Evolutionary conservation across 345 rosid species (phyloP).

Genomic region (Bruguiera parviflora): DNA sequence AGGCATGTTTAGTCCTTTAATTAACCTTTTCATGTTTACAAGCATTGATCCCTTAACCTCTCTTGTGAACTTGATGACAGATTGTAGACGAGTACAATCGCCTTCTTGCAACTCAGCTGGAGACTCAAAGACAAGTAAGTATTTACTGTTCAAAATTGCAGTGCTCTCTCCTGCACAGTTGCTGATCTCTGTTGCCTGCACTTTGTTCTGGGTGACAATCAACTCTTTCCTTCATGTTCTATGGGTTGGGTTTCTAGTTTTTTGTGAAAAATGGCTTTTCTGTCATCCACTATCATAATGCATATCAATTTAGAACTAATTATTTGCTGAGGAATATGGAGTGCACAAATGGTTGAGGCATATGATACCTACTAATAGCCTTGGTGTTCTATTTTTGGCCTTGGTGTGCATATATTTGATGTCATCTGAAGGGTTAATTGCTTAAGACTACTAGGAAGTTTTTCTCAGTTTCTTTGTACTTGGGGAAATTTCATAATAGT

Average conservation of each 20-base stretch:
- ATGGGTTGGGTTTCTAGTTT: background rate
- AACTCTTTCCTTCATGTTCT: too few species aligned
- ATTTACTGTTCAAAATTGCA: background rate
- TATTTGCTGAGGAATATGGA: too few species aligned
- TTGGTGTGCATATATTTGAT: background rate
- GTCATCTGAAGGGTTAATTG: background rate
- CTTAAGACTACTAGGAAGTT: slow-evolving; percentile 3
- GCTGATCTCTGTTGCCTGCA: background rate
- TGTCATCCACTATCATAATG: too few species aligned
- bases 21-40: background rate
- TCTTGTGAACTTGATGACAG: slow-evolving; percentile 34
- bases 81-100: slow-evolving; percentile 76
- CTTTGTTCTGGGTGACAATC: too few species aligned
- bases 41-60: background rate
- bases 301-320: too few species aligned
- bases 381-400: background rate
- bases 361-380: too few species aligned
- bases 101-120: slow-evolving; percentile 80
- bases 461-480: background rate
- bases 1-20: background rate
- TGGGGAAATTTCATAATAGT: background rate
- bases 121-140: slow-evolving; percentile 79
- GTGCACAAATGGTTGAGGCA: too few species aligned
- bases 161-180: background rate
- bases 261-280: too few species aligned